Evolutionary conservation across 345 rosid genomes (phyloP), one percentile per base, ranked within the genome.

Genomic region (Ceriops decandra): DNA sequence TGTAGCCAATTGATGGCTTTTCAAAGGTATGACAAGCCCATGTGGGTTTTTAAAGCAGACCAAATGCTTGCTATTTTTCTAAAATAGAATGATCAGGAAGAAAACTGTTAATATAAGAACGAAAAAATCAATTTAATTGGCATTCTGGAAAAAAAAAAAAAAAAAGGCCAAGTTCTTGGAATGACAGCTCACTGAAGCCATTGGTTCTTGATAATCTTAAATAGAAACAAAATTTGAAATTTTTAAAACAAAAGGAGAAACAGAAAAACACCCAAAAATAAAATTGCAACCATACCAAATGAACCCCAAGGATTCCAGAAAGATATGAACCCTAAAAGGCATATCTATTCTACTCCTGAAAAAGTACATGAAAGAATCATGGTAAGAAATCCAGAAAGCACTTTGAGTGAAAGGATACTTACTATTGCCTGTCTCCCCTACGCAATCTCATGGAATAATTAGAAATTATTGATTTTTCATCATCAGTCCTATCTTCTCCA

Each of bases 381-480:
- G 22, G 46, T 17, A 60, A 22, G 27, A 35, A 60, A 42, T 52
- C 51, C 0, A 24, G 30, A 63, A 20, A 30, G 26, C 49, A 35
- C 36, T 73, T 26, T 3, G 51, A 47, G 63, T 9, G 31, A 51
- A 53, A 47, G 16, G 52, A 63, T 64, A 56, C 71, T 86, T 76
- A 57, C 76, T 60, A 49, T 74, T 70, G 71, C 59, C 61, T 33
- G 21, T 63, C 58, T 62, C 56, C 63, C 66, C 49, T 36, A 33
- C 61, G 63, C 5, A 56, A 54, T 16, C 60, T 54, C 63, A 47
- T 42, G 47, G 71, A 71, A 54, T 62, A 33, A 57, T 56, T 47
- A 21, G 75, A 53, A 51, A 38, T 57, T 13, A 57, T 65, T 19
- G 73, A 47, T 32, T 66, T 68, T 46, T 69, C 81, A 57, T 69